Conservation (phyloP, 2,329 filamentous ascomycete genomes). For the Keithomyces neogunnii region DNA sequence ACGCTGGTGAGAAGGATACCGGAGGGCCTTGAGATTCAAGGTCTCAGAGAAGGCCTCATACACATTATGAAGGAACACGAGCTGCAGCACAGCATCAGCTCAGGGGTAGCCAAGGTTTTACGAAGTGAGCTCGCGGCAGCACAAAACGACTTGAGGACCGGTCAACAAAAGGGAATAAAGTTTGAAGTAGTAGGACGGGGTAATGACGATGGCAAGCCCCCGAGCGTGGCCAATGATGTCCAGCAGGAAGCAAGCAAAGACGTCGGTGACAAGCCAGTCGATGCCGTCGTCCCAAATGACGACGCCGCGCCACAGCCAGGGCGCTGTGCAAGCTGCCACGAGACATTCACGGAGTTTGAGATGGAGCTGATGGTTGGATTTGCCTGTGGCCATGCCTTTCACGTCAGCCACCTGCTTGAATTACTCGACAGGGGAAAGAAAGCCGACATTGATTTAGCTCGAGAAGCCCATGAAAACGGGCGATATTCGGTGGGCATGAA, state of each 20-base stretch:
- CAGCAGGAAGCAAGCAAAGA: conserved; percentile 14
- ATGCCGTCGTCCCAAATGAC: conserved; percentile 12
- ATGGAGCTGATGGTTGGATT: conserved; percentile 70
- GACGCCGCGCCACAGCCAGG: conserved; percentile 35
- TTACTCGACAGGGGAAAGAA: conserved; percentile 36
- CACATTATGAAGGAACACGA: conserved; percentile 95
- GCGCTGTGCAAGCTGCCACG: conserved; percentile 50
- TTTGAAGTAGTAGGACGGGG: conserved; percentile 61
- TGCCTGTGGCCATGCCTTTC: conserved; percentile 74
- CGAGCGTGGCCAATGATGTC: conserved; percentile 15
- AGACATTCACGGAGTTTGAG: conserved; percentile 52
- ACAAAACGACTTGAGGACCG: conserved; percentile 71
- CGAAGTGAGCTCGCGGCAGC: conserved; percentile 78
- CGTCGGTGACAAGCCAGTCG: background rate
- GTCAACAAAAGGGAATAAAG: conserved; percentile 78
- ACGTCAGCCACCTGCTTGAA: conserved; percentile 62
- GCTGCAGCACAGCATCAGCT: conserved; percentile 85
- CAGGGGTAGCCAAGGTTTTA: conserved; percentile 79
- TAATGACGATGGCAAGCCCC: conserved; percentile 29
- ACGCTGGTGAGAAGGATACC: conserved; percentile 84
- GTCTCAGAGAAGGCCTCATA: conserved; percentile 76
- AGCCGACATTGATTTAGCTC: conserved; percentile 38
- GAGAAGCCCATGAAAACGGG: conserved; percentile 30
- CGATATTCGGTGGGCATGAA: conserved; percentile 72
- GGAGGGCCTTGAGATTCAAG: conserved; percentile 85